Evolutionary conservation across 2,329 filamentous ascomycete species (phyloP), one percentile per base, ranked within the genome.

Genomic region (Fonsecaea pedrosoi): DNA sequence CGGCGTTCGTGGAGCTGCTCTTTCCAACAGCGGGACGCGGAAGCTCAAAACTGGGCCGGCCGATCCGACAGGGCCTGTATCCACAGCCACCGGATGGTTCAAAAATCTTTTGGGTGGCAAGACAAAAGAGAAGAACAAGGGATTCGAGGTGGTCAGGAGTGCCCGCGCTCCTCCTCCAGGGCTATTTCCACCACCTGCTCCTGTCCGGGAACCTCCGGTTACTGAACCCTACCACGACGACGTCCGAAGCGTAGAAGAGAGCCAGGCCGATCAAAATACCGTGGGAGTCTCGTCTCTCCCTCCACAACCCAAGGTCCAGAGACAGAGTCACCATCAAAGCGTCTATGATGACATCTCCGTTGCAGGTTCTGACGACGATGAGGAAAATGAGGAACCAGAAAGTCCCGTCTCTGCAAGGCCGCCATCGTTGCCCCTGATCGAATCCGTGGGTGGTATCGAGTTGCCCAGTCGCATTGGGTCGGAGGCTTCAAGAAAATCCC

Each of bases 61-160:
- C 8, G 94, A 99, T 80, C 95, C 95, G 0, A 97, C 94, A 42
- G 92, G 94, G 0, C 92, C 94, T 0, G 91, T 97, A 21, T 91
- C 92, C 1, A 94, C 92, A 7, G 94, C 95, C 0, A 90, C 91
- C 0, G 92, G 92, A 4, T 99, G 94, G 93, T 87, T 98, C 77
- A 90, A 92, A 72, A 86, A 85, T 60, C 76, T 97, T 5, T 86
- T 97, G 66, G 89, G 89, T 12, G 91, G 90, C 15, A 96, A 96
- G 80, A 92, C 89, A 6, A 97, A 97, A 76, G 94, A 97, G 71
- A 96, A 96, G 78, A 90, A 90, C 71, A 98, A 98, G 78, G 95
- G 95, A 0, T 99, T 99, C 72, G 95, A 98, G 77, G 95, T 99
- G 4, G 94, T 99, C 15, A 84, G 95, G 74, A 97, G 94, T 76